phyloP scores from a whole-genome alignment of 2,329 filamentous ascomycete genomes.

The Colletotrichum horii region DNA sequence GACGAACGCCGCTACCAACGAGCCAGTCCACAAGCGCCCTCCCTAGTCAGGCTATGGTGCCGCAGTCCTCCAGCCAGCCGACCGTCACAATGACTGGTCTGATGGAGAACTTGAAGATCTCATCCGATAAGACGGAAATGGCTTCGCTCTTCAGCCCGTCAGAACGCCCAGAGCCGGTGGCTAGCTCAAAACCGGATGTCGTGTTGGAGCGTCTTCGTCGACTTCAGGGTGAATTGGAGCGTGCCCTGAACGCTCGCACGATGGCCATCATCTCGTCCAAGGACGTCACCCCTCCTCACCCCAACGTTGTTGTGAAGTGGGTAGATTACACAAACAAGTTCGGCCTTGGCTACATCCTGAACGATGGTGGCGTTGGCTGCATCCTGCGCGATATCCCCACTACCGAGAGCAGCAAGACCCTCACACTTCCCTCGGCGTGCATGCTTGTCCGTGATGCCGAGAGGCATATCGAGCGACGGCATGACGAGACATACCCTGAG shows the following conservation, averaged over 20 bases:
- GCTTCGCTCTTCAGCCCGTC: conserved; percentile 61
- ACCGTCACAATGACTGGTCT: conserved; percentile 16
- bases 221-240: conserved; percentile 65
- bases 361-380: conserved; percentile 81
- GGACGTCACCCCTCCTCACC: conserved; percentile 58
- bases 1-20: conserved; percentile 20
- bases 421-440: conserved; percentile 70
- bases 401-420: conserved; percentile 52
- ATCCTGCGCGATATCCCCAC: conserved; percentile 63
- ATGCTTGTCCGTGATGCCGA: conserved; percentile 76
- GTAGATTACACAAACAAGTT: conserved; percentile 90
- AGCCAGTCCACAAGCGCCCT: conserved; percentile 19
- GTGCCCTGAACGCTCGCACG: conserved; percentile 66
- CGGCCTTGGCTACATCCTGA: conserved; percentile 82
- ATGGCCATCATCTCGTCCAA: conserved; percentile 65
- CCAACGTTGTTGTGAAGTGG: conserved; percentile 78
- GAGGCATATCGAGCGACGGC: conserved; percentile 68
- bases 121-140: conserved; percentile 31
- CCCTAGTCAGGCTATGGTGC: conserved; percentile 1
- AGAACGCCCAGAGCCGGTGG: conserved; percentile 55
- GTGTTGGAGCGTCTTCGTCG: conserved; percentile 60
- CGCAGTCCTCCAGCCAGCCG: conserved; percentile 4
- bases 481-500: conserved; percentile 60
- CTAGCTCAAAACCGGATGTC: conserved; percentile 61
- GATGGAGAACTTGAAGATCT: conserved; percentile 28